A percentile compares a stretch with the other conserved stretches of the same genome.
Conservation (phyloP, 371 early-diverging fungal species). For the Mortierella polycephala region DNA sequence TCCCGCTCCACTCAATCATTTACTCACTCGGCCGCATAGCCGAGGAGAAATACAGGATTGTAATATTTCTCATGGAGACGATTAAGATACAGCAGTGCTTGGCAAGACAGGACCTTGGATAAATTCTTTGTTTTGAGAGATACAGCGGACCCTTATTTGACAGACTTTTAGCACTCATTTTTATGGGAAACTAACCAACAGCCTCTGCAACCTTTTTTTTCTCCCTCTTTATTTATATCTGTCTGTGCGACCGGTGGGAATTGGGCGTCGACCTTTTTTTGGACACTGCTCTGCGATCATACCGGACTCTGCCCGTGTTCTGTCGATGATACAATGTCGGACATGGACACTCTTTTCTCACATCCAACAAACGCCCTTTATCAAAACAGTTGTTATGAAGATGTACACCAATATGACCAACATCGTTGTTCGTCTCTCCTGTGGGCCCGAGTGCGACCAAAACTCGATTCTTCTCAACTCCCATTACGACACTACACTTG, state of each 20-base stretch:
- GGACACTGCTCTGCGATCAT: background rate
- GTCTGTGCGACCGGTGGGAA: too few species aligned
- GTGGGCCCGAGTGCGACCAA: conserved; percentile 70
- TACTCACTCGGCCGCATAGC: too few species aligned
- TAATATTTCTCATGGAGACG: background rate
- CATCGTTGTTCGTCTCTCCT: conserved; percentile 76
- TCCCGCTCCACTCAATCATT: background rate
- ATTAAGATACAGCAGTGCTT: too few species aligned
- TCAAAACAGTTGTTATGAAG: conserved; percentile 64
- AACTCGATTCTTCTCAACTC: conserved; percentile 76
- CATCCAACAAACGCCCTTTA: too few species aligned
- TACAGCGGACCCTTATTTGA: too few species aligned
- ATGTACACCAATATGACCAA: conserved; percentile 78
- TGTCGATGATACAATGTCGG: too few species aligned
- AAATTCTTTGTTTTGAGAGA: background rate
- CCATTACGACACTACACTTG: conserved; percentile 76
- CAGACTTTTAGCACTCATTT: too few species aligned
- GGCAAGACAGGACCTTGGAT: background rate
- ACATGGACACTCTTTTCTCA: background rate
- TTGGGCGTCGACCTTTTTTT: too few species aligned
- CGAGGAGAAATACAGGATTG: background rate
- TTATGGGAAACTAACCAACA: too few species aligned
- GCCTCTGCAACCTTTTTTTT: too few species aligned
- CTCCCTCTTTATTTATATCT: too few species aligned
- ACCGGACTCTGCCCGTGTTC: too few species aligned